phyloP scores from a whole-genome alignment of 345 rosid genomes.

The Euphorbia lathyris region DNA sequence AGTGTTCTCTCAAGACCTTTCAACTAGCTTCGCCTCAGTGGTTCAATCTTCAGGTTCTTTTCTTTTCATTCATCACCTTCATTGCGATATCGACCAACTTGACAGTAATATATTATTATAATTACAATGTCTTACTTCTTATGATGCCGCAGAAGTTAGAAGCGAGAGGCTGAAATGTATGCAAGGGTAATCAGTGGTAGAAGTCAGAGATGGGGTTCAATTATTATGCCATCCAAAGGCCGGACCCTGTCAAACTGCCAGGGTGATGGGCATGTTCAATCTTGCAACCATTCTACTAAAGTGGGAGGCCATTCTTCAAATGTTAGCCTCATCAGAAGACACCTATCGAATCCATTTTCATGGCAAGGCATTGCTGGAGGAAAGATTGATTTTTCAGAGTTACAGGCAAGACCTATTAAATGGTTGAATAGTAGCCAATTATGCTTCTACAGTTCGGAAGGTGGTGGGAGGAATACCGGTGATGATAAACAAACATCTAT shows the following conservation, averaged over 20 bases:
- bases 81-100: background rate
- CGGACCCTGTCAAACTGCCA: conserved; percentile 35
- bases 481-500: conserved; percentile 56
- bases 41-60: background rate
- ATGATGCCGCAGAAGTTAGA: conserved; percentile 24
- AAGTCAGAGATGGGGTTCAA: conserved; percentile 58
- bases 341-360: conserved; percentile 31
- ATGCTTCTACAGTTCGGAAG: conserved; percentile 69
- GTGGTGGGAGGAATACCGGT: conserved; percentile 79
- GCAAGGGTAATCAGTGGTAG: conserved; percentile 52
- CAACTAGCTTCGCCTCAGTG: background rate
- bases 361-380: conserved; percentile 22
- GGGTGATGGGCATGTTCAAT: conserved; percentile 33
- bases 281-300: conserved; percentile 24
- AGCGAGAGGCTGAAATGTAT: conserved; percentile 53
- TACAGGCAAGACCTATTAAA: conserved; percentile 19
- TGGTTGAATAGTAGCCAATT: conserved; percentile 37
- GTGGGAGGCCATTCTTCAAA: conserved; percentile 23
- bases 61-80: background rate
- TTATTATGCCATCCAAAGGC: conserved; percentile 46
- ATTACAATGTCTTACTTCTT: background rate
- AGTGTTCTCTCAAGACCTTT: background rate
- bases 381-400: conserved; percentile 18
- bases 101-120: background rate
- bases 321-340: conserved; percentile 37